These are phyloP conservation scores for Leccinum griseonigrum DNA, from an alignment of 1,284 basidiomycete species.

Conservation along the genomic window DNA sequence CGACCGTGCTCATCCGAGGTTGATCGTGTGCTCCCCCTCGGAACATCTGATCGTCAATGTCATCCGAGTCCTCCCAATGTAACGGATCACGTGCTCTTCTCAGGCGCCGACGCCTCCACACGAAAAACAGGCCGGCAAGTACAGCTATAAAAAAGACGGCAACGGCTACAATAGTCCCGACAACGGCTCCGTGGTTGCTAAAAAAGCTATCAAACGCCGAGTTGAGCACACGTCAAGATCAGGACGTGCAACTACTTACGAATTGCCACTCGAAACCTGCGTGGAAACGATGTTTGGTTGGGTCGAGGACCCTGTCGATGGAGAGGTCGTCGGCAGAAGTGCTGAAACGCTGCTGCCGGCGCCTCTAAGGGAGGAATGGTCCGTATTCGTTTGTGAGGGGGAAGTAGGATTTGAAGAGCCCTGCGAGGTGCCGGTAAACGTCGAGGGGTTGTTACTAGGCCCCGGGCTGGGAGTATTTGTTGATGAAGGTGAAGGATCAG, in stretches of 20 bases:
- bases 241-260: conserved; percentile 18
- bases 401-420: neutral
- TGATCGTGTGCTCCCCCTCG: conserved; percentile 20
- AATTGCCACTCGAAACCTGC: conserved; percentile 30
- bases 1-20: conserved; percentile 15
- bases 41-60: conserved; percentile 27
- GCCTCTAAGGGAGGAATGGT: conserved; percentile 12
- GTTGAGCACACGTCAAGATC: neutral
- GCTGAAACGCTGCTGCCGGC: conserved; percentile 38
- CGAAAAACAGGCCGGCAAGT: conserved; percentile 35
- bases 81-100: conserved; percentile 34
- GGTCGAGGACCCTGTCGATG: conserved; percentile 44
- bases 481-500: conserved; percentile 3
- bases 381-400: conserved; percentile 1
- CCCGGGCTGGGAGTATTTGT: neutral
- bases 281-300: conserved; percentile 42
- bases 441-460: neutral
- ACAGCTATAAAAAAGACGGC: conserved; percentile 43
- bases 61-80: conserved; percentile 23
- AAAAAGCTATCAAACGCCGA: conserved; percentile 45
- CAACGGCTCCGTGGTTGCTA: conserved; percentile 50
- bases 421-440: neutral
- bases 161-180: conserved; percentile 54
- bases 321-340: conserved; percentile 36
- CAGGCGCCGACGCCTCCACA: conserved; percentile 41